Percentiles rank a stretch among this genome's conserved stretches.
These are phyloP conservation scores for Citrus cavaleriei DNA, from an alignment of 345 rosid genomes.

Conservation along the genomic window DNA sequence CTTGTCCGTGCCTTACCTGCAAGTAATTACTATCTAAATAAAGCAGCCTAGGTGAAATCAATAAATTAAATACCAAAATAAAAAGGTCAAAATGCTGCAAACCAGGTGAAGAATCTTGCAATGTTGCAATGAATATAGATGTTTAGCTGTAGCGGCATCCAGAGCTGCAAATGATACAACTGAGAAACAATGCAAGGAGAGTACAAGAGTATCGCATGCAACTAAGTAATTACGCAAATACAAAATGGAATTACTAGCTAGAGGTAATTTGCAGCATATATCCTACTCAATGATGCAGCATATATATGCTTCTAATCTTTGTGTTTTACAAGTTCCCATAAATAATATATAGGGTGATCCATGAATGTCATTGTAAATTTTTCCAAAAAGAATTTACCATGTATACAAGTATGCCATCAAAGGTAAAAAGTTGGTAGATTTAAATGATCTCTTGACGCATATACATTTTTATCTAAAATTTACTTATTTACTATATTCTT, in stretches of 20 bases:
- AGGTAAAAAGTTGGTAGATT: not conserved
- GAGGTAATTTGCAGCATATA: not conserved
- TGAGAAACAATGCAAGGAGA: slow-evolving; percentile 5
- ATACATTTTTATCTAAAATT: too few relatives aligned
- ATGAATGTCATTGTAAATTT: not conserved
- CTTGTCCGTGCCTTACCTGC: slow-evolving; percentile 78
- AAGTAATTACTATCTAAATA: not conserved
- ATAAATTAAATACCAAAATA: too few relatives aligned
- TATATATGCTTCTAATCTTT: not conserved
- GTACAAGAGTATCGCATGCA: not conserved
- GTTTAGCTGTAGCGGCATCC: slow-evolving; percentile 27
- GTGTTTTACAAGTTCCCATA: not conserved
- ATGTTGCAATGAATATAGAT: slow-evolving; percentile 39
- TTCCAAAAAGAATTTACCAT: not conserved
- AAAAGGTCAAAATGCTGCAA: not conserved
- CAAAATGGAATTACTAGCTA: not conserved
- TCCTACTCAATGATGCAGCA: not conserved
- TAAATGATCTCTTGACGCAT: too few relatives aligned
- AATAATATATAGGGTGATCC: not conserved
- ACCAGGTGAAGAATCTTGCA: slow-evolving; percentile 62
- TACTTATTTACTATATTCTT: too few relatives aligned
- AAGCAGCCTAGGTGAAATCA: not conserved
- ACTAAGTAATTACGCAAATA: not conserved
- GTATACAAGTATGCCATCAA: not conserved
- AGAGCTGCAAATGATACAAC: slow-evolving; percentile 14